These are phyloP conservation scores for Cytospora leucostoma DNA, from an alignment of 2,329 filamentous ascomycete genomes.

Conservation along the genomic window DNA sequence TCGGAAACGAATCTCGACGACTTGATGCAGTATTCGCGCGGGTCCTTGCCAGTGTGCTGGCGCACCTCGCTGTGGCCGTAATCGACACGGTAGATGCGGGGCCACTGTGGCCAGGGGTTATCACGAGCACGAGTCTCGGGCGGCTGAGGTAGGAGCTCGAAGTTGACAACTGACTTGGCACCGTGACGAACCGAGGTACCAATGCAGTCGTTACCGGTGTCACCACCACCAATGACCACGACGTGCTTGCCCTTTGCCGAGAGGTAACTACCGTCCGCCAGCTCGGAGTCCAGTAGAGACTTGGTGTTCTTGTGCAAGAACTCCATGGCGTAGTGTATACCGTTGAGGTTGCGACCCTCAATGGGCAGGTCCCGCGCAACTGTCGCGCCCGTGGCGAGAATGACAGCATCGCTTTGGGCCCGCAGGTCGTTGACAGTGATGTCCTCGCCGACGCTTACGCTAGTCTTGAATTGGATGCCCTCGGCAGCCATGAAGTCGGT, in stretches of 20 bases:
- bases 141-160: slow-evolving; percentile 91
- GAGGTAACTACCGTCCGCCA: slow-evolving; percentile 83
- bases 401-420: slow-evolving; percentile 75
- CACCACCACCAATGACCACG: slow-evolving; percentile 94
- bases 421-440: slow-evolving; percentile 73
- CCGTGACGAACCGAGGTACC: slow-evolving; percentile 94
- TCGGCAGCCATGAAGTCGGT: slow-evolving; percentile 93
- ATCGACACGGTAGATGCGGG: slow-evolving; percentile 96
- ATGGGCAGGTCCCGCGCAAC: slow-evolving; percentile 92
- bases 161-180: slow-evolving; percentile 94
- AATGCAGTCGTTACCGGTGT: slow-evolving; percentile 97
- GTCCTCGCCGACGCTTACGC: slow-evolving; percentile 75
- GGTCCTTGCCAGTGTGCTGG: slow-evolving; percentile 93
- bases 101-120: slow-evolving; percentile 99
- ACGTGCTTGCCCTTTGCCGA: slow-evolving; percentile 95
- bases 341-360: slow-evolving; percentile 81
- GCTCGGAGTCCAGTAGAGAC: slow-evolving; percentile 88
- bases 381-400: slow-evolving; percentile 90
- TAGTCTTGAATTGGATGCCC: slow-evolving; percentile 79
- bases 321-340: slow-evolving; percentile 96
- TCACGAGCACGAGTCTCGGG: slow-evolving; percentile 86
- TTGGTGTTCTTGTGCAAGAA: slow-evolving; percentile 98
- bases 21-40: slow-evolving; percentile 97
- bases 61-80: slow-evolving; percentile 96
- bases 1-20: slow-evolving; percentile 95